Evolutionary conservation across 768 basidiomycete genomes (phyloP), one percentile per base, ranked within the genome.

Genomic region (Clitopilus passeckerianus): DNA sequence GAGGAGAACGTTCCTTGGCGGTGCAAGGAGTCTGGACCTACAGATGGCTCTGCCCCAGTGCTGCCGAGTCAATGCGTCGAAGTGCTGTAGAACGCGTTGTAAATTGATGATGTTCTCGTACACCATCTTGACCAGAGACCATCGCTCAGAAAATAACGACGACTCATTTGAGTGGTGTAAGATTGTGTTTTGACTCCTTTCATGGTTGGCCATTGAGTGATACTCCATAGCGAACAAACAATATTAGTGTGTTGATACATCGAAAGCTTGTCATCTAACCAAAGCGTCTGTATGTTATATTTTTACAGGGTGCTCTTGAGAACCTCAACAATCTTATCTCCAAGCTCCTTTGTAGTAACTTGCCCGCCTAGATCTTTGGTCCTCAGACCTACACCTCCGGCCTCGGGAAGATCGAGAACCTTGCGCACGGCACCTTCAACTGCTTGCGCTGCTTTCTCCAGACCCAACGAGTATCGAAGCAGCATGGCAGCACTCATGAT

Each of bases 401-500:
- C 60, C 7, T 78, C 79, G 56, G 80, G 74, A 9, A 77, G 76
- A 70, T 99, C 96, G 12, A 99, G 77, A 23, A 91, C 93, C 71
- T 87, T 93, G 60, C 89, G 80, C 8, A 99, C 96, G n/a, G 97
- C 94, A 56, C 77, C 73, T 73, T 99, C 97, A 60, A 99, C 87
- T 20, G 90, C 85, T 58, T 81, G 80, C 6, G 97, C 97, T 66
- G 92, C 87, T 64, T 80, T 83, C 61, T 93, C 91, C 58, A 94
- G 80, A 23, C 93, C 93, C 30, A 99, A 86, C 24, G 96, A 98
- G 75, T 98, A 99, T 46, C 95, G 86, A 56, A 97, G 80, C 61
- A 97, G 86, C 87, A 97, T 86, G 14, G 95, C 95, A 16, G 90
- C 90, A 57, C 93, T 95, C 60, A 97, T 89, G 70, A 97, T 96